Evolutionary conservation across 768 basidiomycete genomes (phyloP), one percentile per base, ranked within the genome.

Genomic region (Xerocomus potaroensis): DNA sequence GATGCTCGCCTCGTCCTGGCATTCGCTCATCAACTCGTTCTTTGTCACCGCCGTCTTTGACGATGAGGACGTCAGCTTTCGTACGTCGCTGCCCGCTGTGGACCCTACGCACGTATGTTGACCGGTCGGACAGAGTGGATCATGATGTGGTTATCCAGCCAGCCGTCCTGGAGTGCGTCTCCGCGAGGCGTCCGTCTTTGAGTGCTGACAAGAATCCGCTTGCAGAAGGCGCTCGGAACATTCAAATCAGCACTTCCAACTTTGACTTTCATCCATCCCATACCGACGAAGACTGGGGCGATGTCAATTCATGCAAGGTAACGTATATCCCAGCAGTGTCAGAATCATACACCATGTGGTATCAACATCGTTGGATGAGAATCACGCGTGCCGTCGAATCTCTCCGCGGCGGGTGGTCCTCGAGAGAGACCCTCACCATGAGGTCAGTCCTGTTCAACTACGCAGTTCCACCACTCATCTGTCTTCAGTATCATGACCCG

Each of bases 141-240:
- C 56, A 75, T 85, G 74, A 64, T 73, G 32, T 88, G 85, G 84
- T 63, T 87, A 0, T 78, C 81, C 4, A 71, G 72, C 42, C 79
- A 80, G 33, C 73, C 79, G 16, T 68, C 74, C n/a, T 86, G 81
- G 81, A 65, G 73, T 76, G 50, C 56, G 78, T 65, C 38, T 8
- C 12, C 8, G n/a, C n/a, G n/a, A n/a, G n/a, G n/a, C n/a, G n/a
- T n/a, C n/a, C n/a, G n/a, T n/a, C n/a, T 26, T 11, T 22, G 39
- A 27, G 33, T 31, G 19, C 31, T 47, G n/a, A 52, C 31, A 7
- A 15, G 1, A n/a, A n/a, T n/a, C n/a, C n/a, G 34, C 7, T 37
- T 29, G 43, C 49, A 64, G 61, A 61, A 41, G 64, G 63, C 30
- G 73, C 78, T 7, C 75, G 81, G 8, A 72, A 75, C 46, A 68